phyloP scores from a whole-genome alignment of 169 alveolate species.

The Eimeria sp. region DNA sequence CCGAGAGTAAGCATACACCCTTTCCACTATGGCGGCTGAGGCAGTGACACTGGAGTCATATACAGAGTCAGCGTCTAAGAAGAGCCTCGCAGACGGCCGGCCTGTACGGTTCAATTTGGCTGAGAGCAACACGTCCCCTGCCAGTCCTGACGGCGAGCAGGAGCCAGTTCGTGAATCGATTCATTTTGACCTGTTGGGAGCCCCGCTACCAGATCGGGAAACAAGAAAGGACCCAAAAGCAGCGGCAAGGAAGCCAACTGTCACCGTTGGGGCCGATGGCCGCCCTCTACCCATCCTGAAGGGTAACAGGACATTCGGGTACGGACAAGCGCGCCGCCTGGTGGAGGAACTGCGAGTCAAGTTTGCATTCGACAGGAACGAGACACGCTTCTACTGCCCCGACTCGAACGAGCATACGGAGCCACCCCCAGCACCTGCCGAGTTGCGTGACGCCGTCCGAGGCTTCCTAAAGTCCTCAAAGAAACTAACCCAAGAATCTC shows the following conservation, averaged over 20 bases:
- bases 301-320: slow-evolving; percentile 31
- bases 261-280: slow-evolving; percentile 29
- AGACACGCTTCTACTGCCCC: slow-evolving; percentile 61
- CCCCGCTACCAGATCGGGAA: background rate
- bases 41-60: slow-evolving; percentile 13
- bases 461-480: slow-evolving; percentile 55
- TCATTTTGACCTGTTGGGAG: background rate
- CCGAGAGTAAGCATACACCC: background rate
- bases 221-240: background rate
- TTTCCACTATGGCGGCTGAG: slow-evolving; percentile 58
- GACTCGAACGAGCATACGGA: slow-evolving; percentile 51
- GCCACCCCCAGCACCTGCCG: slow-evolving; percentile 62
- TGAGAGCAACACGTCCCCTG: background rate
- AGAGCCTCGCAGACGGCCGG: slow-evolving; percentile 43
- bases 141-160: background rate
- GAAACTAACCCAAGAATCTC: slow-evolving; percentile 13
- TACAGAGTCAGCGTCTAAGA: slow-evolving; percentile 6
- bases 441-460: slow-evolving; percentile 24
- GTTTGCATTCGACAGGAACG: slow-evolving; percentile 72
- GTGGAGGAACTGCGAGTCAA: slow-evolving; percentile 65
- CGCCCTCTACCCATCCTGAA: slow-evolving; percentile 57
- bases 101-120: slow-evolving; percentile 43
- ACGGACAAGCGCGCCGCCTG: slow-evolving; percentile 66
- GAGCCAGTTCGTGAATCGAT: background rate
- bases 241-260: slow-evolving; percentile 36